Base-by-base conservation (phyloP, 2,329 filamentous ascomycete species). In the Endoconidiophora polonica region DNA sequence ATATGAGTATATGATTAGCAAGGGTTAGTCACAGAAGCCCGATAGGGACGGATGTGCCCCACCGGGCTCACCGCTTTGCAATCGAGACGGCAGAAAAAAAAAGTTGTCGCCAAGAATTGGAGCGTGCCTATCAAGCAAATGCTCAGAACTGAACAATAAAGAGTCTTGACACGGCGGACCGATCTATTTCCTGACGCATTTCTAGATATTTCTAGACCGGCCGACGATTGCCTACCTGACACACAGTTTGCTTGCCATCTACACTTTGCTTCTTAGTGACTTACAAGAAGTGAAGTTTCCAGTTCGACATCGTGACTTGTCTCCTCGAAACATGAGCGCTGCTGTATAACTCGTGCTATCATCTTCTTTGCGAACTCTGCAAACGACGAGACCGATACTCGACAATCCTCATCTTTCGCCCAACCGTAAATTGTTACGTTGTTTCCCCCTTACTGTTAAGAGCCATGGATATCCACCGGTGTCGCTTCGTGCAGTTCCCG, bases 381-480 rank as follows among this genome's bases (percentile, higher is more conserved):
- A 16, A 24, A 14, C 20, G 12, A 26, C 26, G 43, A 37, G 10
- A 38, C n/a, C 20, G 22, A 24, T 26, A 39, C 20, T 23, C 20
- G 33, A 44, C 36, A 36, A 43, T 40, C 20, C 40, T 14, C 20
- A 4, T 4, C 16, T 39, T 33, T n/a, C 26, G 37, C 24, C 20
- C 41, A 26, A 24, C 20, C 26, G 9, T 39, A 29, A 37, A 44
- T 14, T 33, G 5, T 26, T 16, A 26, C 7, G 20, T 54, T 10
- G 12, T 40, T 46, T 53, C 54, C 52, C 55, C 55, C 23, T n/a
- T 22, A 7, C 39, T 4, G n/a, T n/a, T n/a, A 24, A 33, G 36
- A 49, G 51, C 52, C 52, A 95, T 96, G 90, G 90, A 96, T 67
- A 82, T 98, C 62, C 91, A 98, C 70, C 86, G 91, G 60, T 94